phyloP scores from a whole-genome alignment of 2,329 filamentous ascomycete species.

The Botryosphaeria agaves region DNA sequence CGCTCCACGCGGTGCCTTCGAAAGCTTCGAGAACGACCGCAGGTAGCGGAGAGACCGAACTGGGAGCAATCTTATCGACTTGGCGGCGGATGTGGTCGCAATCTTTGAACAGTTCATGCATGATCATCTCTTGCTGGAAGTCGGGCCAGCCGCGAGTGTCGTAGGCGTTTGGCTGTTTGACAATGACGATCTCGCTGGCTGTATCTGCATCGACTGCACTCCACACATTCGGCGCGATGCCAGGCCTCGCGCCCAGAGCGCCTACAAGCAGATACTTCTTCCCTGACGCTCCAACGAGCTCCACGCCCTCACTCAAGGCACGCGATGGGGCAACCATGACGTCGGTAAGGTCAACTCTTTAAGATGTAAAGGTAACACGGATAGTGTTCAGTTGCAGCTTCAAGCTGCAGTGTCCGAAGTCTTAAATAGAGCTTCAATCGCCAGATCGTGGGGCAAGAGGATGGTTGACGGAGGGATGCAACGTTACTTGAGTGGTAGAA shows the following conservation, averaged over 20 bases:
- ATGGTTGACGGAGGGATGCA: too few species aligned
- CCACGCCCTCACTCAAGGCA: constrained; percentile 8
- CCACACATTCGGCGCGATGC: constrained; percentile 9
- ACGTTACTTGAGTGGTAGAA: too few species aligned
- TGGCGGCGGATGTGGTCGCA: constrained; percentile 8
- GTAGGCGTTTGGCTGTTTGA: constrained; percentile 10
- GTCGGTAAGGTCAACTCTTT: neutral
- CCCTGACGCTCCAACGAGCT: constrained; percentile 8
- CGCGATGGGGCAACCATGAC: neutral
- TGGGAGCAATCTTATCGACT: constrained; percentile 11
- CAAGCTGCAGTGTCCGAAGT: too few species aligned
- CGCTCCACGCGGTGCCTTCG: constrained; percentile 10
- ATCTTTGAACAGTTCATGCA: constrained; percentile 13
- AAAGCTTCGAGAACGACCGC: constrained; percentile 11
- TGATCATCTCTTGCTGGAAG: constrained; percentile 13
- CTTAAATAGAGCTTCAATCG: too few species aligned
- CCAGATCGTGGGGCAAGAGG: too few species aligned
- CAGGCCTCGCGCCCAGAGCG: constrained; percentile 6
- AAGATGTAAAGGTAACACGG: neutral
- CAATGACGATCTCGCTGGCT: constrained; percentile 8
- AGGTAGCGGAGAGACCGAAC: constrained; percentile 3
- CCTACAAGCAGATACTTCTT: constrained; percentile 11
- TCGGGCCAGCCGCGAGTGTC: constrained; percentile 6
- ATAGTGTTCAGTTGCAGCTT: neutral
- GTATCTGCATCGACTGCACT: constrained; percentile 9